These are phyloP conservation scores for Candolleomyces efflorescens DNA, from an alignment of 768 basidiomycete genomes.

Conservation along the genomic window DNA sequence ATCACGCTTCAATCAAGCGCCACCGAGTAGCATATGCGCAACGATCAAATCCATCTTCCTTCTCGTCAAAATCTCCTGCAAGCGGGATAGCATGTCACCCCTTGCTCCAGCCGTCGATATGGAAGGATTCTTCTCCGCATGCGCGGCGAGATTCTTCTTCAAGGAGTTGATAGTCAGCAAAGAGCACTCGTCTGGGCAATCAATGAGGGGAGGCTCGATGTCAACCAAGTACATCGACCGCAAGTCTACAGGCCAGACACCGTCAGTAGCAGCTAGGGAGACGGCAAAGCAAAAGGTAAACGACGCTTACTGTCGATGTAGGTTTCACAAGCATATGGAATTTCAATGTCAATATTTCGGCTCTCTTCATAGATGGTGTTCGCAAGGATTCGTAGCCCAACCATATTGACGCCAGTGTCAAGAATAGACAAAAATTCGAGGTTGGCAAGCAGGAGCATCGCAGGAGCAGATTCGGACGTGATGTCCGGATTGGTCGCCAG, in stretches of 20 bases:
- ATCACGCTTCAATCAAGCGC: too few relatives aligned
- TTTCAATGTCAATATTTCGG: slow-evolving; percentile 46
- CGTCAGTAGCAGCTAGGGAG: too few relatives aligned
- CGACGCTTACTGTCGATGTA: slow-evolving; percentile 48
- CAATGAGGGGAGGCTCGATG: slow-evolving; percentile 46
- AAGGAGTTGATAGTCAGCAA: slow-evolving; percentile 45
- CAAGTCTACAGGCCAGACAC: slow-evolving; percentile 46
- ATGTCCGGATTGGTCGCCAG: slow-evolving; percentile 50
- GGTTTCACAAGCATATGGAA: slow-evolving; percentile 46
- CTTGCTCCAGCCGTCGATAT: slow-evolving; percentile 45
- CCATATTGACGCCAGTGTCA: slow-evolving; percentile 53
- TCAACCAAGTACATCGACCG: slow-evolving; percentile 43
- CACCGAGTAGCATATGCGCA: slow-evolving; percentile 26
- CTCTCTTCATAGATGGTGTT: neutral
- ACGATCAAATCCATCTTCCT: slow-evolving; percentile 50
- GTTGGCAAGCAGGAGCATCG: slow-evolving; percentile 43
- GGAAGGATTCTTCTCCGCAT: slow-evolving; percentile 41
- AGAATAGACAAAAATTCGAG: slow-evolving; percentile 48
- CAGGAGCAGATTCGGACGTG: slow-evolving; percentile 53
- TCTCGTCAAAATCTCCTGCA: slow-evolving; percentile 40
- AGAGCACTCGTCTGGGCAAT: slow-evolving; percentile 33
- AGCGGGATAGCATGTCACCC: slow-evolving; percentile 44
- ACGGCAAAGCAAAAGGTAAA: neutral
- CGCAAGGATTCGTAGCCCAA: slow-evolving; percentile 48
- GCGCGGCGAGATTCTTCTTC: slow-evolving; percentile 53